Conservation (phyloP, 805 yeast species). For the Saturnispora mendoncae region DNA sequence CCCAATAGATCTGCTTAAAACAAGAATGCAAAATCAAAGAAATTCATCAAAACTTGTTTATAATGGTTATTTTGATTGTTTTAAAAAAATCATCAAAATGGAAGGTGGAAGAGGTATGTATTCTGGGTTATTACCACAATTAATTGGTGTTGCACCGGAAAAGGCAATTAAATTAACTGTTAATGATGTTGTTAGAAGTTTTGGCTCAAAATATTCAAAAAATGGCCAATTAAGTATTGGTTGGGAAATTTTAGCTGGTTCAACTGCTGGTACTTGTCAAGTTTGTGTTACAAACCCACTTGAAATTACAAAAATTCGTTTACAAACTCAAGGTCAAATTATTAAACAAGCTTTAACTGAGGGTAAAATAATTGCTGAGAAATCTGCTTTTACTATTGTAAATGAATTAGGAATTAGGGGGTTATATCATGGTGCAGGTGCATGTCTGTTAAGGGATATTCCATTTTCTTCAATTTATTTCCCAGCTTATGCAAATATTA, state of each 20-base stretch:
- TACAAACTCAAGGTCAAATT: constrained; percentile 84
- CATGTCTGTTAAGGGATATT: constrained; percentile 89
- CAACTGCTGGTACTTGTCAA: constrained; percentile 93
- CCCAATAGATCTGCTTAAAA: constrained; percentile 92
- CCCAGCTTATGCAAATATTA: constrained; percentile 93
- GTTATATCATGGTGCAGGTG: constrained; percentile 82
- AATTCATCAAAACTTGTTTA: constrained; percentile 48
- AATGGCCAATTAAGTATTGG: constrained; percentile 41
- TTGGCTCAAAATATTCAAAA: constrained; percentile 45
- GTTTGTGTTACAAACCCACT: constrained; percentile 93
- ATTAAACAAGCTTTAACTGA: constrained; percentile 31
- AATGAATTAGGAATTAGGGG: constrained; percentile 76
- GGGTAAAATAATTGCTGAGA: constrained; percentile 27
- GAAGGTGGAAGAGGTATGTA: constrained; percentile 86
- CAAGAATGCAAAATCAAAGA: constrained; percentile 95
- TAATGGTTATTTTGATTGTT: constrained; percentile 78
- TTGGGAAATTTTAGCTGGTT: constrained; percentile 82
- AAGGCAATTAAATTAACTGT: constrained; percentile 95
- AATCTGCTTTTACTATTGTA: constrained; percentile 63
- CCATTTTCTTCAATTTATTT: constrained; percentile 96
- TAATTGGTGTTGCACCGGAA: constrained; percentile 97
- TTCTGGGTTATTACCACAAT: constrained; percentile 88
- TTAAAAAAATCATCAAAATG: constrained; percentile 58
- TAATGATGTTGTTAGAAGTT: constrained; percentile 75
- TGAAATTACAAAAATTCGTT: constrained; percentile 89